Conservation (phyloP, 208 protist genomes). For the Wallacemonas collosoma region DNA sequence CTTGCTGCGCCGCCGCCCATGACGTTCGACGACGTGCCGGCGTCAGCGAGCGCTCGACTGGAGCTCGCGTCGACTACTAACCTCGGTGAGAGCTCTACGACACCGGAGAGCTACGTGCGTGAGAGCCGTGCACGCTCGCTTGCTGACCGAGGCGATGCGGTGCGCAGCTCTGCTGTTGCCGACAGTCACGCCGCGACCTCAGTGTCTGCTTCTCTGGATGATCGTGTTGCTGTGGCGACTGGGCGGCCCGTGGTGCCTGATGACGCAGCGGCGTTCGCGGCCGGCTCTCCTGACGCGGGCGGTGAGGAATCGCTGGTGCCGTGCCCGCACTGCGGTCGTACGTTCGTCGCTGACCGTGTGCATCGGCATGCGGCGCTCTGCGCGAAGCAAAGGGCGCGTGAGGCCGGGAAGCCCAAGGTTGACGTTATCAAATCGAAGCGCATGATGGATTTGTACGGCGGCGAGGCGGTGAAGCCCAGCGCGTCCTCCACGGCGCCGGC, state of each 20-base stretch:
- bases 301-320: conserved; percentile 46
- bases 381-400: conserved; percentile 25
- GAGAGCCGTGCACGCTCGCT: conserved; percentile 13
- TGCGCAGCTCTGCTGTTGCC: background rate
- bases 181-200: background rate
- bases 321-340: conserved; percentile 77
- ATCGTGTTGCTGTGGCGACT: conserved; percentile 25
- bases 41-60: conserved; percentile 33
- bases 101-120: background rate
- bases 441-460: conserved; percentile 5
- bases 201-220: conserved; percentile 16
- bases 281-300: background rate
- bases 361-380: conserved; percentile 62
- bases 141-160: background rate
- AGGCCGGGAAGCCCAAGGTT: conserved; percentile 16
- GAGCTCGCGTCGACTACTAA: conserved; percentile 2
- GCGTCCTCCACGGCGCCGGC: background rate
- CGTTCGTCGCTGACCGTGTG: conserved; percentile 56
- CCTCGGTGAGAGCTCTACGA: background rate
- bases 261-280: conserved; percentile 13
- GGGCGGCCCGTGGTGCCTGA: conserved; percentile 9
- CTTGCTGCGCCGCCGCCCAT: background rate
- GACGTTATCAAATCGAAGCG: conserved; percentile 13
- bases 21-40: conserved; percentile 46
- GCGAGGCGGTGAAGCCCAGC: conserved; percentile 14